These are phyloP conservation scores for Termitomyces sp. DNA, from an alignment of 768 basidiomycete genomes.

Conservation along the genomic window DNA sequence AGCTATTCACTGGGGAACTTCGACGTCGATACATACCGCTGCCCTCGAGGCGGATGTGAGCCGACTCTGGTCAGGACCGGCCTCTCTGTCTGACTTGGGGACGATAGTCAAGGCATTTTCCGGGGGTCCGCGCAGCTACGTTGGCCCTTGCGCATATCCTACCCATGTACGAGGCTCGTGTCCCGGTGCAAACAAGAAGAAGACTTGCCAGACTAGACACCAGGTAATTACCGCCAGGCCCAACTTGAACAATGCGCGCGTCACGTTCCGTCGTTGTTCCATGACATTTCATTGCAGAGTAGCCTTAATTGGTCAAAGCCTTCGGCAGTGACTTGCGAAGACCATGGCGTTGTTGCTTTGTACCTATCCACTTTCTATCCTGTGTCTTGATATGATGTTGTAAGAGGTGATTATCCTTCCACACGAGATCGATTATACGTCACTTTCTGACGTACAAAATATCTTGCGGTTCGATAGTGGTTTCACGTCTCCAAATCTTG, in stretches of 20 bases:
- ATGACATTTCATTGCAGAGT: not conserved
- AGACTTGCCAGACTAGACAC: conserved; percentile 28
- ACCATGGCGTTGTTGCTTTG: not conserved
- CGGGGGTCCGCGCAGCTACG: conserved; percentile 37
- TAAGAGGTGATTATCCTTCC: too few species aligned
- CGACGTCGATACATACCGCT: conserved; percentile 41
- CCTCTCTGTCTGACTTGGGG: not conserved
- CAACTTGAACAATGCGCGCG: conserved; percentile 19
- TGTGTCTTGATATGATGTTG: not conserved
- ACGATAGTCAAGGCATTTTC: conserved; percentile 37
- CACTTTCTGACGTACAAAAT: not conserved
- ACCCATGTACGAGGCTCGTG: conserved; percentile 31
- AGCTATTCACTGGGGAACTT: conserved; percentile 50
- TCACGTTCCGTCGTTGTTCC: conserved; percentile 12
- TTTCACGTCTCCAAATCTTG: too few species aligned
- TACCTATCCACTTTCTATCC: not conserved
- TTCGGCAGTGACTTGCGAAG: not conserved
- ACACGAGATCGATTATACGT: too few species aligned
- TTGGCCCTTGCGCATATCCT: conserved; percentile 41
- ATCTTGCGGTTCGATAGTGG: not conserved
- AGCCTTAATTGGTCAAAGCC: not conserved
- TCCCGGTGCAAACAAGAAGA: conserved; percentile 34
- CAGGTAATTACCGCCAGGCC: conserved; percentile 31
- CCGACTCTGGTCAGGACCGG: not conserved
- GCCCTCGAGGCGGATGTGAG: conserved; percentile 48